Evolutionary conservation across 176 grass and related monocot species (phyloP), one percentile per base, ranked within the genome.

Genomic region (Ananas comosus): DNA sequence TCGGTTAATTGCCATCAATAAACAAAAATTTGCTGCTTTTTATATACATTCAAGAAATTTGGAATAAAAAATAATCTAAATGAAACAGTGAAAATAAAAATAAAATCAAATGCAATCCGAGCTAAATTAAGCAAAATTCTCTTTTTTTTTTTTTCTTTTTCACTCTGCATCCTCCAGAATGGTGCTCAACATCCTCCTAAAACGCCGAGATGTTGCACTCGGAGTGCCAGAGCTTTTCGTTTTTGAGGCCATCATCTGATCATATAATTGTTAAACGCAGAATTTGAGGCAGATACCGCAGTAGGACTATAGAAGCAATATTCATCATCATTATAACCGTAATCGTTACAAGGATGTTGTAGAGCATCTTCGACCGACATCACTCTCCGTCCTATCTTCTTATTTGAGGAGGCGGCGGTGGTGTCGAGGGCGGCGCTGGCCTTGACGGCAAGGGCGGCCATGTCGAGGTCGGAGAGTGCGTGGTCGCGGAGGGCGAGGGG

Each of bases 391-490:
- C 72, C 49, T 13, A 64, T 72, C 56, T 16, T 63, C 22, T 9
- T 71, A 3, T 28, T 67, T 2, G 61, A 53, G 22, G 25, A 27
- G 72, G 14, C 21, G 10, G 51, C 12, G 28, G 29, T 4, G 29
- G 29, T 4, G 29, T 68, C 69, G 48, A 91, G 57, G 12, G 85
- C 88, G 0, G 76, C 2, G 69, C 69, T 91, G 14, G 89, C 85
- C 28, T 81, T 86, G 29, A 78, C 79, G 11, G 89, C 89, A 0
- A 88, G 64, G 22, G 76, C 72, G 0, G 76, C 84, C 89, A 91
- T 91, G 56, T 88, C 82, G 29, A 65, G 17, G 66, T 49, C 57
- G 13, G 85, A 73, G 3, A 91, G 73, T 11, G 72, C 68, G 14
- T 49, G 63, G 3, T 2, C 65, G 6, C 63, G 72, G 69, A 68